Conservation (phyloP, 495 filamentous ascomycete species). For the Evernia prunastri region DNA sequence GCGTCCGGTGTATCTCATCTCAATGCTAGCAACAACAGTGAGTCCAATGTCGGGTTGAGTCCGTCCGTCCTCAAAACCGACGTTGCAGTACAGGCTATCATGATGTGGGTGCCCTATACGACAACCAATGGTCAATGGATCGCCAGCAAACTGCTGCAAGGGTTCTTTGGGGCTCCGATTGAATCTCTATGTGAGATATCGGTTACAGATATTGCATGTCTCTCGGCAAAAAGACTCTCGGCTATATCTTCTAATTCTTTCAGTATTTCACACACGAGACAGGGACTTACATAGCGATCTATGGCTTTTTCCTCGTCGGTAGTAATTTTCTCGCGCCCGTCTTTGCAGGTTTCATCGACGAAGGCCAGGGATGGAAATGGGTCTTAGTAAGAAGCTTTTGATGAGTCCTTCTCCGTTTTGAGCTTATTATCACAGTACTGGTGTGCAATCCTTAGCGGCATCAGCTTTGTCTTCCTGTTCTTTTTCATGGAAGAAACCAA, state of each 20-base stretch:
- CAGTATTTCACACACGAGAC: slow-evolving; percentile 61
- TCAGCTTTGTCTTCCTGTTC: slow-evolving; percentile 52
- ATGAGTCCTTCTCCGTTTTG: background rate
- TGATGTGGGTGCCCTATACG: slow-evolving; percentile 41
- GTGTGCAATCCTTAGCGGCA: slow-evolving; percentile 54
- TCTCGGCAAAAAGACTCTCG: background rate
- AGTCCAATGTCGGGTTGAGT: slow-evolving; percentile 13
- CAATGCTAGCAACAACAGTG: slow-evolving; percentile 48
- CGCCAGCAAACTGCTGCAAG: slow-evolving; percentile 52
- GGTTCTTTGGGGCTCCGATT: slow-evolving; percentile 61
- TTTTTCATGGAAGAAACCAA: slow-evolving; percentile 69
- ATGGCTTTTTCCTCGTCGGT: slow-evolving; percentile 55
- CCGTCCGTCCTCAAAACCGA: background rate
- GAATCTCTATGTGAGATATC: slow-evolving; percentile 57
- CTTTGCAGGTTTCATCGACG: slow-evolving; percentile 60
- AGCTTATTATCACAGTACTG: slow-evolving; percentile 38
- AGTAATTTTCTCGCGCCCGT: slow-evolving; percentile 61
- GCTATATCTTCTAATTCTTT: background rate
- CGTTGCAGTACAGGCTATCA: slow-evolving; percentile 30
- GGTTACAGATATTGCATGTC: slow-evolving; percentile 52
- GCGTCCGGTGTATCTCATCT: slow-evolving; percentile 55
- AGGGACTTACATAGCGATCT: slow-evolving; percentile 58
- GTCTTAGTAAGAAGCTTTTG: slow-evolving; percentile 36
- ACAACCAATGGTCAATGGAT: slow-evolving; percentile 56
- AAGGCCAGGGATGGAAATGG: slow-evolving; percentile 57